phyloP scores from a whole-genome alignment of 1,139 yeast species.

The Taphrina deformans region DNA sequence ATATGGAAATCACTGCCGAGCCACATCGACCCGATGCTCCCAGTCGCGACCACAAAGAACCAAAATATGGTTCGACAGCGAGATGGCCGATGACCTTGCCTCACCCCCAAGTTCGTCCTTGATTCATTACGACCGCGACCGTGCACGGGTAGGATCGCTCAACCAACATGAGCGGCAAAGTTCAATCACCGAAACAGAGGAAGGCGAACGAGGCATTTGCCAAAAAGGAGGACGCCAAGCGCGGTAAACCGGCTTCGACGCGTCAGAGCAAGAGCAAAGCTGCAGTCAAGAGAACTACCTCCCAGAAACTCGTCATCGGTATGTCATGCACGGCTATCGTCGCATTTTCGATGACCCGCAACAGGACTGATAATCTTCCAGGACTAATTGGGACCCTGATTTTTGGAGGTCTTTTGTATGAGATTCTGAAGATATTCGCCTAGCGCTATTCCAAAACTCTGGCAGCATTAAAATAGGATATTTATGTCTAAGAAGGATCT shows the following conservation, averaged over 20 bases:
- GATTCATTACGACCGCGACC: no score
- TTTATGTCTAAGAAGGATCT: no score
- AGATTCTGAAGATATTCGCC: slow-evolving; percentile 19
- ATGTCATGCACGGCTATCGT: background rate
- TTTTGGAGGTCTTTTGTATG: slow-evolving; percentile 29
- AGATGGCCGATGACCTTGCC: background rate
- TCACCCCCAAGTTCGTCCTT: no score
- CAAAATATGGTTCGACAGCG: background rate
- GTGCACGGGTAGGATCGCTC: no score
- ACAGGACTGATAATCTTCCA: no score
- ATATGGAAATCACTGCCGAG: background rate
- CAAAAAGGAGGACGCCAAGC: slow-evolving; percentile 23
- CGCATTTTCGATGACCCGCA: no score
- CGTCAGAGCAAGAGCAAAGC: slow-evolving; percentile 9
- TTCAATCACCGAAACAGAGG: slow-evolving; percentile 24
- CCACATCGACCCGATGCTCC: background rate
- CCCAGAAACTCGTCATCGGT: slow-evolving; percentile 26
- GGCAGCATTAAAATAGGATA: background rate
- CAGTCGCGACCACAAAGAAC: background rate
- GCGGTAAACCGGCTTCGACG: slow-evolving; percentile 21
- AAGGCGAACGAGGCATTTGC: slow-evolving; percentile 32
- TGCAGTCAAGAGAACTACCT: slow-evolving; percentile 14
- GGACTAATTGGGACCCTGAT: slow-evolving; percentile 22
- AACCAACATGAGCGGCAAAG: slow-evolving; percentile 26
- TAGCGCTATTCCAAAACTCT: background rate